Base-by-base conservation (phyloP, 306 rosid genomes). In the Alnus glutinosa region DNA sequence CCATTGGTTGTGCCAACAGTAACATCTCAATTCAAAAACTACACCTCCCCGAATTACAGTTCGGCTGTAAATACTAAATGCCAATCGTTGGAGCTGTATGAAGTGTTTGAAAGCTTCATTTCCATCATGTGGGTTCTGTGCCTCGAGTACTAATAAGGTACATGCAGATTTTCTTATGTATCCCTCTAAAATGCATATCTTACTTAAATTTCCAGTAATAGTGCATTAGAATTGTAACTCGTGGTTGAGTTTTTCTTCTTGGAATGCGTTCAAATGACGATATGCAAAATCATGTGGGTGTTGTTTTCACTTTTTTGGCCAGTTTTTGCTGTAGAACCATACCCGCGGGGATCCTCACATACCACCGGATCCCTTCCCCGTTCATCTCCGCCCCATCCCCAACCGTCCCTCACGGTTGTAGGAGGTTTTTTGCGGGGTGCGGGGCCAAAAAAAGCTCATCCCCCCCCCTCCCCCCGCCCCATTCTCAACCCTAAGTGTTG, bases 101-200 rank as follows among this genome's bases (percentile, higher is more conserved):
- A 87, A 49, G 71, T 88, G 94, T 77, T 87, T 90, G 49, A 90
- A 87, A 83, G 88, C 89, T 19, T 77, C 84, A 19, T 55, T 78
- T 55, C 83, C 89, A 1, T 37, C 36, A 7, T 90, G 91, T 67
- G 92, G 89, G 1, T 90, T 90, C 44, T 90, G 92, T 81, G 92
- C 94, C 70, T 55, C 80, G 4, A 23, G 9, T 28, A 9, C 58
- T 61, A 39, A 88, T 47, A 87, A 80, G 92, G 92, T 88, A 81
- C 12, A 18, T 2, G 4, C 1, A n/a, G 23, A 48, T 62, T 37
- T 50, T 2, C 15, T 23, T 67, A 4, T 47, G 3, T 19, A 12
- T 34, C 10, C 34, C 32, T 30, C 13, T 30, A 11, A n/a, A 71
- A 23, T 6, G 23, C 30, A 15, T 68, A 1, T 59, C 37, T 39